A percentile compares a stretch with the other conserved stretches of the same genome.
Evolutionary conservation across 2,329 filamentous ascomycete species (phyloP).

Genomic region (Tolypocladium sp.): DNA sequence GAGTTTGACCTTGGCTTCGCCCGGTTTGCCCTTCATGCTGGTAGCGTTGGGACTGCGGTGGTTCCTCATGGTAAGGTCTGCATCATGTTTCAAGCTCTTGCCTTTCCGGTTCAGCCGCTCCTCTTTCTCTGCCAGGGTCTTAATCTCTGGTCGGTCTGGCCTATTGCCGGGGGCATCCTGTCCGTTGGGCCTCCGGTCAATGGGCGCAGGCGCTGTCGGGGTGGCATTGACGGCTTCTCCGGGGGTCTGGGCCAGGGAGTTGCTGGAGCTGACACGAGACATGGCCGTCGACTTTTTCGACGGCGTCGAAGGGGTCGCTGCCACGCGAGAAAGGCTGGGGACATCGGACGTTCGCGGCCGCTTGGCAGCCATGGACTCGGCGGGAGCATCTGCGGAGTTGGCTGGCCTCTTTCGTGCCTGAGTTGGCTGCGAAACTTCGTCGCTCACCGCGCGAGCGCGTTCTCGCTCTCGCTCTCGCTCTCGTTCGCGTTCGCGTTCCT

Average conservation of each 20-base stretch:
- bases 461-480: neutral
- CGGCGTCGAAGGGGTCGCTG: conserved; percentile 37
- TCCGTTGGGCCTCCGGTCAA: conserved; percentile 21
- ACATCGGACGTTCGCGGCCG: conserved; percentile 34
- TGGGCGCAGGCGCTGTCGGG: conserved; percentile 14
- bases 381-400: conserved; percentile 21
- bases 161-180: conserved; percentile 16
- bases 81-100: conserved; percentile 43
- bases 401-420: conserved; percentile 41
- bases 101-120: conserved; percentile 30
- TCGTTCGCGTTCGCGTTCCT: conserved; percentile 13
- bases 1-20: conserved; percentile 28
- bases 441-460: conserved; percentile 24
- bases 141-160: conserved; percentile 11
- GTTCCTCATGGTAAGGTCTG: conserved; percentile 32
- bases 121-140: conserved; percentile 24
- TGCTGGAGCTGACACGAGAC: conserved; percentile 44
- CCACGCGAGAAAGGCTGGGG: conserved; percentile 19
- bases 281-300: conserved; percentile 42
- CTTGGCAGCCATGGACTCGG: conserved; percentile 29
- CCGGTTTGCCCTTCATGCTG: conserved; percentile 12
- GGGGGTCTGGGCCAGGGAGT: conserved; percentile 42
- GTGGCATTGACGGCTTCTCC: conserved; percentile 30
- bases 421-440: conserved; percentile 25
- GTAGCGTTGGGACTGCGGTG: conserved; percentile 13